Conservation (phyloP, 179 eudicot species). For the Spergularia azorica region DNA sequence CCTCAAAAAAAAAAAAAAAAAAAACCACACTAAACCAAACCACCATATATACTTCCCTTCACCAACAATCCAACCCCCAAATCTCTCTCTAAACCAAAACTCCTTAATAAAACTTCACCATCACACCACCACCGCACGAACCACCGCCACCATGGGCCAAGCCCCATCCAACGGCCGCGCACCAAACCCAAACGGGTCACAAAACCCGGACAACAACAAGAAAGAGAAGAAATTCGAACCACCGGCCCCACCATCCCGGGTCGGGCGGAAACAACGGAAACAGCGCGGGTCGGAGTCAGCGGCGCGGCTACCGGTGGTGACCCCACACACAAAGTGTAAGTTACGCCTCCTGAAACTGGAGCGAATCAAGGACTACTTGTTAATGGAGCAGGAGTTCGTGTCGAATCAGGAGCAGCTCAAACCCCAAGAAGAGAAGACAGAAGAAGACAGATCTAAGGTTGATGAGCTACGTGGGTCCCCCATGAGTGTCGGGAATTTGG, state of each 20-base stretch:
- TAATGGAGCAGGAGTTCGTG: constrained; percentile 89
- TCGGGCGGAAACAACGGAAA: constrained; percentile 80
- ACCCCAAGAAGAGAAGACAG: constrained; percentile 86
- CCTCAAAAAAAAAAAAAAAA: too few species aligned
- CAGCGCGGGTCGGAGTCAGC: constrained; percentile 82
- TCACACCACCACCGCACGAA: constrained; percentile 2
- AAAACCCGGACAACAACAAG: constrained; percentile 55
- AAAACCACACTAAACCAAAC: too few species aligned
- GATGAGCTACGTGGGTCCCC: constrained; percentile 86
- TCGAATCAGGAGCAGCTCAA: constrained; percentile 74
- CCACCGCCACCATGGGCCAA: constrained; percentile 52
- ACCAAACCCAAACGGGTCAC: constrained; percentile 49
- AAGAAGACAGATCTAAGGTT: constrained; percentile 82
- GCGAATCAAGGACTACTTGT: constrained; percentile 69
- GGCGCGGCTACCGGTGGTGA: constrained; percentile 67
- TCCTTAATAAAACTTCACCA: too few species aligned
- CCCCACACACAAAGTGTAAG: constrained; percentile 78
- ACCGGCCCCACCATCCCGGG: constrained; percentile 75
- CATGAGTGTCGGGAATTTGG: constrained; percentile 89
- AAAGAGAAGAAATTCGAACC: constrained; percentile 86
- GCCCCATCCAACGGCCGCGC: constrained; percentile 65
- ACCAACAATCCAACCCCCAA: neutral
- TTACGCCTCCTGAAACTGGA: constrained; percentile 71
- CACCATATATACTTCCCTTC: constrained; percentile 1
- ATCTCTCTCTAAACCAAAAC: neutral